Evolutionary conservation across 2,329 filamentous ascomycete species (phyloP).

Genomic region (Ophiostoma sp.): DNA sequence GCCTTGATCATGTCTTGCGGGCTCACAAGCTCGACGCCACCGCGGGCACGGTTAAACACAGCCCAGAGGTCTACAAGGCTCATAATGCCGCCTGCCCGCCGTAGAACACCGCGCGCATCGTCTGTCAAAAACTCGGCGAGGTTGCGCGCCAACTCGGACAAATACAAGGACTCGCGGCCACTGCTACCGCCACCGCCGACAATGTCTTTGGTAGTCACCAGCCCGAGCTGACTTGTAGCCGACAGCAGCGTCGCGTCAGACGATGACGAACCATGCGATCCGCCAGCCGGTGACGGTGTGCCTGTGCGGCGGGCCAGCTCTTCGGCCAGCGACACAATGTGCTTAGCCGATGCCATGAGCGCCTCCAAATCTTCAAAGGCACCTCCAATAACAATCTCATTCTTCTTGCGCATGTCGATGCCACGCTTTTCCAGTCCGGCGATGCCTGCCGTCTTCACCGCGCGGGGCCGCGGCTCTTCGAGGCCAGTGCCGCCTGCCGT

Average conservation of each 20-base stretch:
- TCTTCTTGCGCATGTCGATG: conserved; percentile 80
- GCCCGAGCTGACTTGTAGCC: conserved; percentile 72
- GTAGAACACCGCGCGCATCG: conserved; percentile 70
- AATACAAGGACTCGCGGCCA: conserved; percentile 62
- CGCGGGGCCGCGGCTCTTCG: conserved; percentile 8
- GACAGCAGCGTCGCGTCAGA: conserved; percentile 56
- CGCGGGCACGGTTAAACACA: conserved; percentile 86
- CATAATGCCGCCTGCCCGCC: conserved; percentile 78
- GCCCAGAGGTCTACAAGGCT: conserved; percentile 89
- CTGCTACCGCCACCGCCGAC: conserved; percentile 54
- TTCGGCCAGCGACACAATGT: conserved; percentile 89
- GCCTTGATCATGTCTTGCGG: conserved; percentile 89
- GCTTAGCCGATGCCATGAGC: conserved; percentile 94
- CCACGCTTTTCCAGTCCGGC: conserved; percentile 85
- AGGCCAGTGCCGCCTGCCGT: conserved; percentile 22
- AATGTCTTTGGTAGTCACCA: conserved; percentile 94
- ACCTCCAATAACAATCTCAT: conserved; percentile 84
- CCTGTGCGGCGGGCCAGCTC: conserved; percentile 65
- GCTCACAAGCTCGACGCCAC: conserved; percentile 89
- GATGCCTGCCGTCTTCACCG: conserved; percentile 69
- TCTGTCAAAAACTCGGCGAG: conserved; percentile 86
- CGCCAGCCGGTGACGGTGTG: conserved; percentile 29
- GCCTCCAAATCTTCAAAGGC: conserved; percentile 96
- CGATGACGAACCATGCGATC: neutral
- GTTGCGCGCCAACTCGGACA: conserved; percentile 79